Percentiles rank a stretch among this genome's conserved stretches.
Conservation (phyloP, 2,329 filamentous ascomycete genomes). For the Cladorrhinum sp. region DNA sequence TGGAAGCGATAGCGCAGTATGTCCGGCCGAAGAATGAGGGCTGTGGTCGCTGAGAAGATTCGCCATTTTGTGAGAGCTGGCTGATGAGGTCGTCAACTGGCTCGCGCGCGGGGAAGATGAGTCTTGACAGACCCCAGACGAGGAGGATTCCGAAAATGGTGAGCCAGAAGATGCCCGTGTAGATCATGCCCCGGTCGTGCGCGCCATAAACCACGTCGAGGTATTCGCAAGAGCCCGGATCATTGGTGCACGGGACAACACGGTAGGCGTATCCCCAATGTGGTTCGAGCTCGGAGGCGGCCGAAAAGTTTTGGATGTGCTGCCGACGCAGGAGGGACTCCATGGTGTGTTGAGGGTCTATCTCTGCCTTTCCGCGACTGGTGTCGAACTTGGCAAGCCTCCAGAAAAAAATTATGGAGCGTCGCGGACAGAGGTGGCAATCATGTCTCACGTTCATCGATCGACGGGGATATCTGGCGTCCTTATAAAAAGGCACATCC, state of each 20-base stretch:
- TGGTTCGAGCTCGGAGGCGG: constrained; percentile 35
- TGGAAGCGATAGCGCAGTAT: constrained; percentile 38
- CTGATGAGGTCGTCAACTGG: constrained; percentile 17
- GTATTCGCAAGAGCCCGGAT: constrained; percentile 47
- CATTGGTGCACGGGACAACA: constrained; percentile 44
- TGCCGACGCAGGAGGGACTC: constrained; percentile 7
- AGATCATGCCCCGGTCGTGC: constrained; percentile 50
- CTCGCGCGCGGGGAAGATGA: constrained; percentile 17
- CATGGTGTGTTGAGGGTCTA: constrained; percentile 7
- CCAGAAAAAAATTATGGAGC: too few species aligned
- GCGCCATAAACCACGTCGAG: constrained; percentile 50
- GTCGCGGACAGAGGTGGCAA: neutral
- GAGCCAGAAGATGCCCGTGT: constrained; percentile 49
- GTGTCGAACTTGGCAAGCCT: too few species aligned
- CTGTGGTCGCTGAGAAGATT: neutral
- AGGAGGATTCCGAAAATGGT: constrained; percentile 44
- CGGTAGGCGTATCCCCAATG: constrained; percentile 50
- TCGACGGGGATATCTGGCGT: neutral
- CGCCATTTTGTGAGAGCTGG: constrained; percentile 4
- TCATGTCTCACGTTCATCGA: neutral
- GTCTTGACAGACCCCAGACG: constrained; percentile 39
- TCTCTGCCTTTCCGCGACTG: neutral
- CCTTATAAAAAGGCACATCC: neutral
- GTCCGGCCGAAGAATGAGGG: constrained; percentile 29
- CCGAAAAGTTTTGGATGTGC: constrained; percentile 43